Base-by-base conservation (phyloP, 345 rosid species). In the Tarenaya hassleriana region DNA sequence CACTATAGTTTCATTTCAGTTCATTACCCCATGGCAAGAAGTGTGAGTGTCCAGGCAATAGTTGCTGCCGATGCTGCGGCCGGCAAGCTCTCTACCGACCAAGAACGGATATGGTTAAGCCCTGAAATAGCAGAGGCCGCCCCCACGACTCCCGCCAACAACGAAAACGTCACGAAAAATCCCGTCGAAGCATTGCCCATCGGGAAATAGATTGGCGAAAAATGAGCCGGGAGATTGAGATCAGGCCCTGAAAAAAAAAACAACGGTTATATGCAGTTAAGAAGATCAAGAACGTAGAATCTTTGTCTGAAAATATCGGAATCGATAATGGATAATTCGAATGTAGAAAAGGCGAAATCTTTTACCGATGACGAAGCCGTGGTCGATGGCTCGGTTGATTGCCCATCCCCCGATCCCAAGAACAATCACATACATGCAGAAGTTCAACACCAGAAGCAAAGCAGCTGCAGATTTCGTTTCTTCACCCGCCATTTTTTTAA, bases 161-260 rank as follows among this genome's bases (percentile, higher is more conserved):
- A 46, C 41, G 92, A 70, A 34, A 87, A 87, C 3, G 53, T 80
- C 59, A 87, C 96, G 33, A 91, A 87, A 76, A 87, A 91, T 16
- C 98, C 98, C 0, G 98, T 91, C 11, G 98, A 96, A 3, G 95
- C 92, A 42, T 91, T 91, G 38, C 98, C 96, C 96, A 91, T 91
- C 0, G 96, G 96, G 58, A 87, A 91, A 67, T 69, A 77, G 33
- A 91, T 79, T 1, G 98, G 92, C 7, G 96, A 87, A 72, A 91
- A 91, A 71, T 91, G 95, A 0, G 95, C 96, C 2, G 98, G 96
- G 15, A 91, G 96, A 10, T 65, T 51, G 7, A 82, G 66, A 8
- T 59, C 82, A 34, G 95, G 78, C 2, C 95, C 96, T 90, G 81
- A 58, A 63, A 56, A 38, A 12, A 29, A 43, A 15, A 35, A 12